phyloP scores from a whole-genome alignment of 2,329 filamentous ascomycete genomes.

The Penicillium sp. region DNA sequence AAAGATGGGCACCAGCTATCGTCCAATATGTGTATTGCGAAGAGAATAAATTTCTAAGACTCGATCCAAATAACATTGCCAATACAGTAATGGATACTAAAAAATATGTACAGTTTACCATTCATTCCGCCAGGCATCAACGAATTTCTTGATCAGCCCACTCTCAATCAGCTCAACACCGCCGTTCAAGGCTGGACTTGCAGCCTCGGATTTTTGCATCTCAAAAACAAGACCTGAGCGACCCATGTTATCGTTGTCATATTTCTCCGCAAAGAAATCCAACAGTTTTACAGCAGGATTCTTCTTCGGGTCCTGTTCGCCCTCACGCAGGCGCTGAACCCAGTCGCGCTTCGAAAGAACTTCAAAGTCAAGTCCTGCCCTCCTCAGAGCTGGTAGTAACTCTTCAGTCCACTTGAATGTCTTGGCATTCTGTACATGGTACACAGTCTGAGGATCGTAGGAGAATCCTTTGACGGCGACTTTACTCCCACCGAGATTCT shows the following conservation, averaged over 20 bases:
- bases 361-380: constrained; percentile 38
- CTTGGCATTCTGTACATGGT: constrained; percentile 21
- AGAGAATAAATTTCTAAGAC: neutral
- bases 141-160: constrained; percentile 17
- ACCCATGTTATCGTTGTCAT: constrained; percentile 33
- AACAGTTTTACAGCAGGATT: constrained; percentile 60
- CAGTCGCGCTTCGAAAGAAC: constrained; percentile 38
- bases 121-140: constrained; percentile 11
- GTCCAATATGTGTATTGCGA: neutral
- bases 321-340: constrained; percentile 43
- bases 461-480: neutral
- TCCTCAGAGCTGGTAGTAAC: constrained; percentile 39
- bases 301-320: constrained; percentile 53
- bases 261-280: constrained; percentile 60
- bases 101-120: constrained; percentile 2
- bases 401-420: constrained; percentile 42
- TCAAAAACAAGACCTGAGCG: neutral
- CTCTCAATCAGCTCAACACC: constrained; percentile 17
- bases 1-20: neutral
- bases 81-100: too few relatives aligned
- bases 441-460: constrained; percentile 10
- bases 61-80: neutral
- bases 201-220: constrained; percentile 9
- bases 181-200: constrained; percentile 7
- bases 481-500: neutral